Evolutionary conservation across 1,284 basidiomycete genomes (phyloP).

Genomic region (Sphaerobolus stellatus): DNA sequence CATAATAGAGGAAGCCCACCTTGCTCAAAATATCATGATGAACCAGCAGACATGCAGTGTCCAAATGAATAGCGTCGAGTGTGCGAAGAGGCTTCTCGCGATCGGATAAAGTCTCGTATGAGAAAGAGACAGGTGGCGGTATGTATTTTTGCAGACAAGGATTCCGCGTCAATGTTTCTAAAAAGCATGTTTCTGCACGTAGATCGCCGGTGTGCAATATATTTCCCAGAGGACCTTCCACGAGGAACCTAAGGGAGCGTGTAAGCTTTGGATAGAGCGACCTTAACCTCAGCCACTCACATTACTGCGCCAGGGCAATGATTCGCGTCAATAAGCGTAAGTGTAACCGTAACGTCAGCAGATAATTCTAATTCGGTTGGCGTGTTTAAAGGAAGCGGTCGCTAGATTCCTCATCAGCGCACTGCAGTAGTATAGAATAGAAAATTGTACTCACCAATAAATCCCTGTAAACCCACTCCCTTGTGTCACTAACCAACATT

Average conservation of each 20-base stretch:
- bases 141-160: conserved; percentile 74
- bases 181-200: conserved; percentile 79
- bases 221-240: conserved; percentile 70
- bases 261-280: not conserved
- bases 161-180: conserved; percentile 65
- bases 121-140: conserved; percentile 25
- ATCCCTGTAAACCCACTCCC: conserved; percentile 55
- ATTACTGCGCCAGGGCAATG: conserved; percentile 94
- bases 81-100: conserved; percentile 33
- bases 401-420: conserved; percentile 30
- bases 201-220: conserved; percentile 93
- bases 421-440: not conserved
- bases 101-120: conserved; percentile 13
- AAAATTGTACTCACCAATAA: conserved; percentile 51
- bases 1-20: conserved; percentile 38
- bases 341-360: conserved; percentile 56
- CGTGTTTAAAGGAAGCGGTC: conserved; percentile 53
- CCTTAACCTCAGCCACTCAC: conserved; percentile 44
- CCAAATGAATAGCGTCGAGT: conserved; percentile 83
- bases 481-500: conserved; percentile 44
- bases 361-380: conserved; percentile 65
- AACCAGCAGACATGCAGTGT: conserved; percentile 72
- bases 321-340: conserved; percentile 89
- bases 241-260: conserved; percentile 67
- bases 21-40: conserved; percentile 68